phyloP scores from a whole-genome alignment of 768 basidiomycete genomes.

The Kwoniella dejecticola region DNA sequence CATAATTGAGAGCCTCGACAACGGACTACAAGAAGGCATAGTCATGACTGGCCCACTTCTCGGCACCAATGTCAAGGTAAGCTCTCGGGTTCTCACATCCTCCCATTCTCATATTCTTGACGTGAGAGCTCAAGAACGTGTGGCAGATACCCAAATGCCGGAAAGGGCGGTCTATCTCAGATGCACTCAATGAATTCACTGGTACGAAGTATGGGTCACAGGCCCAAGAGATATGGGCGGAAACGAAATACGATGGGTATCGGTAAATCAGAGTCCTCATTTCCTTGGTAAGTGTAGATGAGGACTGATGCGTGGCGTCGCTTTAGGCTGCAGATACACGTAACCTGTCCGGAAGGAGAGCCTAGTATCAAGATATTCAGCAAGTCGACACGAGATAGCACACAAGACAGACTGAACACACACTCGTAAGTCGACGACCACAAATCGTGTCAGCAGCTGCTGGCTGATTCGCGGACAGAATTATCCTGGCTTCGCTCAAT shows the following conservation, averaged over 20 bases:
- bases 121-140: too few relatives aligned
- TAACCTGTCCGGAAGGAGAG: slow-evolving; percentile 57
- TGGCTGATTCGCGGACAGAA: too few relatives aligned
- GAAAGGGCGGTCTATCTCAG: slow-evolving; percentile 67
- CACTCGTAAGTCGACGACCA: slow-evolving; percentile 58
- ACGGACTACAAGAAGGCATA: slow-evolving; percentile 47
- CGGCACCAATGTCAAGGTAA: slow-evolving; percentile 68
- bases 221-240: slow-evolving; percentile 68
- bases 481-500: slow-evolving; percentile 67
- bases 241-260: slow-evolving; percentile 94
- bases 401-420: slow-evolving; percentile 70
- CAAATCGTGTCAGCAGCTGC: too few relatives aligned
- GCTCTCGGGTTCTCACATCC: slow-evolving; percentile 8
- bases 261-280: slow-evolving; percentile 59
- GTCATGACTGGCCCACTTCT: slow-evolving; percentile 58
- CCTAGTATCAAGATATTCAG: slow-evolving; percentile 75
- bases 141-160: slow-evolving; percentile 79
- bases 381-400: slow-evolving; percentile 84
- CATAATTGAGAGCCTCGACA: slow-evolving; percentile 37
- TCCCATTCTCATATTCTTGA: neutral
- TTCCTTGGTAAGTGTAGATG: neutral
- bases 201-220: slow-evolving; percentile 28
- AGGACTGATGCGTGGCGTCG: too few relatives aligned
- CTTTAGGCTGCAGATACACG: slow-evolving; percentile 77
- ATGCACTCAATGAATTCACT: slow-evolving; percentile 61